Evolutionary conservation across 169 alveolate genomes (phyloP), one percentile per base, ranked within the genome.

Genomic region (Plasmodium coatneyi): DNA sequence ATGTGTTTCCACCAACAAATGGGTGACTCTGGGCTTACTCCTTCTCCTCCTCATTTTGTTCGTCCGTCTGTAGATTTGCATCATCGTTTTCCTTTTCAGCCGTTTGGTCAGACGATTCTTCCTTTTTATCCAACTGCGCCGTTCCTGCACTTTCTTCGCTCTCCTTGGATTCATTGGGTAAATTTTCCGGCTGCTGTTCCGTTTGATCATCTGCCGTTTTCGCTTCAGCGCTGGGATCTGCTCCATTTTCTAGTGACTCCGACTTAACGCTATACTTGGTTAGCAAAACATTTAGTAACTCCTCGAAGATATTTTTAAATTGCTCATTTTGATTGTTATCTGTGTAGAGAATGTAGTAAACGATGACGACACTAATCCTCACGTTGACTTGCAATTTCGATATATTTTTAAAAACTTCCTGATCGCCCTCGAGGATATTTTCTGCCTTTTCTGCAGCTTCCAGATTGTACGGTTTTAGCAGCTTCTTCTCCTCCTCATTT

Each of bases 281-380:
- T 76, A 91, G 25, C 30, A 91, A 54, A 28, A 80, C 76, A 80
- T 71, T 91, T 49, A 91, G 66, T 81, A 91, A 78, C 36, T 91
- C 95, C 25, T 91, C 95, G 43, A 91, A 91, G 32, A 72, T 72
- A 71, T 10, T 30, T 80, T 91, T 80, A 43, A 91, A 91, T 81
- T 80, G 84, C 25, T 91, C 84, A 91, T 82, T 82, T 81, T 49
- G 84, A 36, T 32, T 91, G 49, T 91, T 91, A 70, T 91, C 95
- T 9, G 78, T 28, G 66, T 71, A 91, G 43, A 91, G 39, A 71
- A 91, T 81, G 78, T 91, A 76, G 74, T 80, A 91, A 12, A 91
- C 95, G 66, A 91, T 32, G 43, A 72, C 83, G 25, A 91, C 81
- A 72, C 92, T 91, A 49, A 91, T 81, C 82, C 95, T 80, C 10